These are phyloP conservation scores for Neurospora sp. DNA, from an alignment of 495 filamentous ascomycete genomes.

Conservation along the genomic window DNA sequence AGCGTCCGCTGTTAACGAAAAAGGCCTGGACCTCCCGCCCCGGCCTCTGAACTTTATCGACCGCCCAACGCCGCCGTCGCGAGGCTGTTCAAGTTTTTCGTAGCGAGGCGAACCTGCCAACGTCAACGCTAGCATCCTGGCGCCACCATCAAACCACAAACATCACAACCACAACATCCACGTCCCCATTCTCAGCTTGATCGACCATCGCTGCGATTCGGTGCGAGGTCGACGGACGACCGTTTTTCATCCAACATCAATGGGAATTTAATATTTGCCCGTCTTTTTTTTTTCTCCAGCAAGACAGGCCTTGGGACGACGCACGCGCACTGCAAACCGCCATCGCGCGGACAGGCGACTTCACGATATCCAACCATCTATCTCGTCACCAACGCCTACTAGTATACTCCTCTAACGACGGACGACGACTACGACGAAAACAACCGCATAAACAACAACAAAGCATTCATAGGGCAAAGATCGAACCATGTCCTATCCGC, in stretches of 20 bases:
- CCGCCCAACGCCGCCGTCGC: not conserved
- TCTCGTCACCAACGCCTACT: not conserved
- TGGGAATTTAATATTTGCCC: conserved; percentile 6
- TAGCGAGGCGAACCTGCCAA: not conserved
- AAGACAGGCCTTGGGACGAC: not conserved
- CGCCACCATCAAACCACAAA: not conserved
- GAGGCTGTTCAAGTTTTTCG: not conserved
- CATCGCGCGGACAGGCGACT: conserved; percentile 8
- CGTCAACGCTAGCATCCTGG: not conserved
- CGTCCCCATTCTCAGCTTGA: not conserved
- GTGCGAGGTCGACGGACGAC: conserved; percentile 4
- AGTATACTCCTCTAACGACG: not conserved
- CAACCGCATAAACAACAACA: not conserved
- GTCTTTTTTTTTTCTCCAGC: not conserved
- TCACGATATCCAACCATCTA: not conserved
- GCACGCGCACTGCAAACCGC: conserved; percentile 9
- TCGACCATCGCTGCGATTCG: conserved; percentile 11
- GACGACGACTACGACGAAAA: not conserved
- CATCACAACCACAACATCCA: not conserved
- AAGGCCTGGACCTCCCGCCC: not conserved
- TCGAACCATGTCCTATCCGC: conserved; percentile 61
- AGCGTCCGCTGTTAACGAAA: not conserved
- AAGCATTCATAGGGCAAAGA: conserved; percentile 1
- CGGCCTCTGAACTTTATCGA: not conserved
- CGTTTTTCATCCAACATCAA: conserved; percentile 6